Evolutionary conservation across 2,329 filamentous ascomycete species (phyloP).

Genomic region (Botryotinia convoluta): DNA sequence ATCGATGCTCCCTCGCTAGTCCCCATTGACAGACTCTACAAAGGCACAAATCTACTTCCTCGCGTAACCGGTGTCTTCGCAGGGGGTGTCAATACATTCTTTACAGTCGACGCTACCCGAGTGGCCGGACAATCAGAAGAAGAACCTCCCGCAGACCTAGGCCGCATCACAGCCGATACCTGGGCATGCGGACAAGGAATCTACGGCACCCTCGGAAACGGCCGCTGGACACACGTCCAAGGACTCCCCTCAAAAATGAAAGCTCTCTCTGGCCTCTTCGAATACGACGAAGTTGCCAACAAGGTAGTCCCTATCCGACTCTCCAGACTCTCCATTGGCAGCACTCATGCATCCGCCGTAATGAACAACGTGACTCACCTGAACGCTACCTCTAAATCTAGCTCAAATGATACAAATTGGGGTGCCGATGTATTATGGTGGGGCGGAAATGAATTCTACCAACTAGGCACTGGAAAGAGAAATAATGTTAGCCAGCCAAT

Average conservation of each 20-base stretch:
- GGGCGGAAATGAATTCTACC: constrained; percentile 92
- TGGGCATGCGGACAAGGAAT: constrained; percentile 89
- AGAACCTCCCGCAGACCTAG: constrained; percentile 41
- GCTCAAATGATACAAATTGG: constrained; percentile 74
- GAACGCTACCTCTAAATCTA: constrained; percentile 38
- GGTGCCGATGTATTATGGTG: constrained; percentile 88
- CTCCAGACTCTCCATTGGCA: constrained; percentile 68
- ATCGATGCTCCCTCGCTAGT: constrained; percentile 70
- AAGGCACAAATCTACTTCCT: constrained; percentile 58
- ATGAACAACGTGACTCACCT: constrained; percentile 78
- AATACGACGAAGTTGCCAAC: constrained; percentile 76
- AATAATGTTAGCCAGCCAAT: constrained; percentile 73
- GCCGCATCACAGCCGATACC: constrained; percentile 67
- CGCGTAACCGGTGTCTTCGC: constrained; percentile 77
- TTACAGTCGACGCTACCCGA: constrained; percentile 74
- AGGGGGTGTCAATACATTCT: constrained; percentile 83
- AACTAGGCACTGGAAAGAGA: constrained; percentile 86
- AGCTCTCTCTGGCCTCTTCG: constrained; percentile 75
- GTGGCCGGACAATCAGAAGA: constrained; percentile 49
- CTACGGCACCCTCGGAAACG: constrained; percentile 77
- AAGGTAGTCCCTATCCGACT: constrained; percentile 74
- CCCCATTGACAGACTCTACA: constrained; percentile 70
- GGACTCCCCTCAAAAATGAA: constrained; percentile 76
- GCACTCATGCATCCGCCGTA: constrained; percentile 76
- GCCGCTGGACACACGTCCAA: constrained; percentile 86